phyloP scores from a whole-genome alignment of 2,329 filamentous ascomycete genomes.

The Fusarium virguliforme region DNA sequence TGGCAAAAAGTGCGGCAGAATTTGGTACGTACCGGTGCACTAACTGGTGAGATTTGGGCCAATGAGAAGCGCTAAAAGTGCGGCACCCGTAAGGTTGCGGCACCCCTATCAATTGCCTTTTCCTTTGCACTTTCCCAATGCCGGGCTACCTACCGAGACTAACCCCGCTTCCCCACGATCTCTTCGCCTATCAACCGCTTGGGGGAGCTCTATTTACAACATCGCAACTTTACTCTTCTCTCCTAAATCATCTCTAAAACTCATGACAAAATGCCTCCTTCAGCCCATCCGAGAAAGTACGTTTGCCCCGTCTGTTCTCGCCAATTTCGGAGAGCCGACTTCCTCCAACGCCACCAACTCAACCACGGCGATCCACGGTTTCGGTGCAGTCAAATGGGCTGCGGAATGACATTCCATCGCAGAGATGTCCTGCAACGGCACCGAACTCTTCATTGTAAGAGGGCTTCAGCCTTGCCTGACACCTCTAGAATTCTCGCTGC shows the following conservation, averaged over 20 bases:
- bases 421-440: not conserved
- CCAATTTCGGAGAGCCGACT: slow-evolving; percentile 1
- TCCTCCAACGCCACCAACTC: not conserved
- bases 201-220: not conserved
- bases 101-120: not conserved
- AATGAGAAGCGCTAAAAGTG: too few relatives aligned
- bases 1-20: too few relatives aligned
- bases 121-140: not conserved
- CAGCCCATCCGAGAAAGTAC: not conserved
- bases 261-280: not conserved
- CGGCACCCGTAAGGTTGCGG: too few relatives aligned
- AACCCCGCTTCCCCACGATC: not conserved
- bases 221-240: not conserved
- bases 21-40: too few relatives aligned
- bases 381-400: not conserved
- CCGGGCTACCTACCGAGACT: slow-evolving; percentile 1
- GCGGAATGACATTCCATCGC: not conserved
- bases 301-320: not conserved
- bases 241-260: not conserved
- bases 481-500: not conserved
- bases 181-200: not conserved
- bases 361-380: not conserved
- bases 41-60: too few relatives aligned
- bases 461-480: not conserved
- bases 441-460: not conserved